A percentile compares a stretch with the other conserved stretches of the same genome.
phyloP scores from a whole-genome alignment of 2,329 filamentous ascomycete genomes.

The Stemphylium vesicarium region DNA sequence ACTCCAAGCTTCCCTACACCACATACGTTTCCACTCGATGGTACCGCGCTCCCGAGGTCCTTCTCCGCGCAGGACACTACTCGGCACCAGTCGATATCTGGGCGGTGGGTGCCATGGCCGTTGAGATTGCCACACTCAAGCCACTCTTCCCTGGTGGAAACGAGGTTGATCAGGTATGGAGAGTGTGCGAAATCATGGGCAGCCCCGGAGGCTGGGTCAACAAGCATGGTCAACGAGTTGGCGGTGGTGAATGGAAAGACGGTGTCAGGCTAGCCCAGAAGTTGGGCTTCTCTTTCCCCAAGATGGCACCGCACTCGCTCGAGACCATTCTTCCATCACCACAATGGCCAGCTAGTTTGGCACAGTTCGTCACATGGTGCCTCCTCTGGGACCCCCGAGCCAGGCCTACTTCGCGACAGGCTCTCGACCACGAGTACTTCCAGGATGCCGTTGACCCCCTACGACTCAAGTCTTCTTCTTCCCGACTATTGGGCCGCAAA shows the following conservation, averaged over 20 bases:
- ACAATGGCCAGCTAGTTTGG: slow-evolving; percentile 87
- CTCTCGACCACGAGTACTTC: slow-evolving; percentile 96
- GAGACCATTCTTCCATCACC: slow-evolving; percentile 89
- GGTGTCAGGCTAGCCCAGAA: slow-evolving; percentile 91
- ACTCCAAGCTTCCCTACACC: slow-evolving; percentile 95
- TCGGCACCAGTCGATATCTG: slow-evolving; percentile 98
- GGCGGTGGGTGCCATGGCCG: slow-evolving; percentile 98
- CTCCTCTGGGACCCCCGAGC: slow-evolving; percentile 97
- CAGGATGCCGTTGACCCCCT: slow-evolving; percentile 89
- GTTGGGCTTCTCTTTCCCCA: slow-evolving; percentile 97
- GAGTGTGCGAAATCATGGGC: slow-evolving; percentile 98
- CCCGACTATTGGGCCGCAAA: slow-evolving; percentile 84
- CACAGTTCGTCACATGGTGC: slow-evolving; percentile 97
- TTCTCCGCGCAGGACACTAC: slow-evolving; percentile 93
- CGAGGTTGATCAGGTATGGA: slow-evolving; percentile 98
- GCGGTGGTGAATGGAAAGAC: slow-evolving; percentile 97
- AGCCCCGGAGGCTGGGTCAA: slow-evolving; percentile 98
- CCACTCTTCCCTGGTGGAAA: slow-evolving; percentile 97
- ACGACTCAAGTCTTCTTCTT: slow-evolving; percentile 87
- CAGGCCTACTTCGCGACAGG: slow-evolving; percentile 89
- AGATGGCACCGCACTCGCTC: slow-evolving; percentile 97
- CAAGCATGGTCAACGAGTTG: slow-evolving; percentile 83
- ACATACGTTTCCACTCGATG: slow-evolving; percentile 98
- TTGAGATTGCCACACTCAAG: slow-evolving; percentile 95
- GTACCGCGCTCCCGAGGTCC: slow-evolving; percentile 92